Evolutionary conservation across 23 red algal species (phyloP).

Genomic region (Gracilaria domingensis): DNA sequence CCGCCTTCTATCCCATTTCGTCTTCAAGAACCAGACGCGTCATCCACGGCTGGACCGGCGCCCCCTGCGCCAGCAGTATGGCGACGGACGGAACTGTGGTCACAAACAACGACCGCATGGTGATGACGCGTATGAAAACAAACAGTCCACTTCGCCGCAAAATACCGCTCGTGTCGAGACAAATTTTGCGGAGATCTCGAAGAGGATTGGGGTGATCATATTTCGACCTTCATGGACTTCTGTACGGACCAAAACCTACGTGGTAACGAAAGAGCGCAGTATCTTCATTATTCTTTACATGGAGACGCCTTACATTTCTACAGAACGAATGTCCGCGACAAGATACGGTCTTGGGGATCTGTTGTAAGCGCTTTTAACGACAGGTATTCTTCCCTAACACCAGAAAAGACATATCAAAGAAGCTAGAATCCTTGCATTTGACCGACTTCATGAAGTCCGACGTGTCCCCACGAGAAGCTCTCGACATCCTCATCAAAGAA

Average conservation of each 20-base stretch:
- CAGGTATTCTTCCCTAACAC: neutral
- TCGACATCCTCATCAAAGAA: slow-evolving; percentile 12
- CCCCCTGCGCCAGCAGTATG: too few relatives aligned
- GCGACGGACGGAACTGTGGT: too few relatives aligned
- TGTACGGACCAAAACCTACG: neutral
- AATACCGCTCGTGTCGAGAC: neutral
- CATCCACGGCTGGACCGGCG: too few relatives aligned
- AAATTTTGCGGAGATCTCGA: neutral
- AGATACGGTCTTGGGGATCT: slow-evolving; percentile 1
- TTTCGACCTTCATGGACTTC: slow-evolving; percentile 18
- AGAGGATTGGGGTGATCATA: slow-evolving; percentile 4
- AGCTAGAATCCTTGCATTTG: neutral
- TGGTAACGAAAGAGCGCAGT: neutral
- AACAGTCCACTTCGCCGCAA: neutral
- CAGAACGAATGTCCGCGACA: neutral
- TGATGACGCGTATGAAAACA: slow-evolving; percentile 3
- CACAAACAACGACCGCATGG: too few relatives aligned
- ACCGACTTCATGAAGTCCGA: neutral
- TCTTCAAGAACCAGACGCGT: neutral
- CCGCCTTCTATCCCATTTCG: neutral
- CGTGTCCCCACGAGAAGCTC: neutral
- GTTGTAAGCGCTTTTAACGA: slow-evolving; percentile 21
- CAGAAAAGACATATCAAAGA: slow-evolving; percentile 1
- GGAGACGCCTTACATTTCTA: slow-evolving; percentile 1
- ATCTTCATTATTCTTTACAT: neutral